These are phyloP conservation scores for Xylariomycetidae sp. DNA, from an alignment of 2,329 filamentous ascomycete species.

Conservation along the genomic window DNA sequence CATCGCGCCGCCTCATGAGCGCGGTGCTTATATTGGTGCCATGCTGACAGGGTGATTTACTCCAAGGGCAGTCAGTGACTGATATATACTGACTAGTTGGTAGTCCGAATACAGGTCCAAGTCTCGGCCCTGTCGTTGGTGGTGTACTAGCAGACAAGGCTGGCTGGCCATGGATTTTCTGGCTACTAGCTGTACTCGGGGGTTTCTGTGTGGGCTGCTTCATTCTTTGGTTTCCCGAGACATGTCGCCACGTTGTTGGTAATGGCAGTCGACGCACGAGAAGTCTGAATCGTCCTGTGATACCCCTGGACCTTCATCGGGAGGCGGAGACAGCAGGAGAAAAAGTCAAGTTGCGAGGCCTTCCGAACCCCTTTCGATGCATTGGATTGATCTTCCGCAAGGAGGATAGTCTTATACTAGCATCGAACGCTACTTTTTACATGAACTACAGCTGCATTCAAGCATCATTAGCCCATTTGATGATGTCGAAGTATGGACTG, in stretches of 20 bases:
- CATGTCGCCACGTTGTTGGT: conserved; percentile 2
- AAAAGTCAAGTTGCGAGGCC: not conserved
- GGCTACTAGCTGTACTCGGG: conserved; percentile 38
- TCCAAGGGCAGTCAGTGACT: too few species aligned
- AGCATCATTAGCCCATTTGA: not conserved
- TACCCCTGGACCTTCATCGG: not conserved
- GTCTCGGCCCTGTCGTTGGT: conserved; percentile 39
- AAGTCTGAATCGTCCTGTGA: not conserved
- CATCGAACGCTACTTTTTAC: conserved; percentile 1
- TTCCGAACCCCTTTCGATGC: conserved; percentile 1
- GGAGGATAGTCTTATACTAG: not conserved
- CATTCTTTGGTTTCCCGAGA: conserved; percentile 1
- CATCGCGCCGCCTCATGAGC: conserved; percentile 3
- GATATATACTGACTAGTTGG: not conserved
- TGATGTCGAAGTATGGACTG: not conserved
- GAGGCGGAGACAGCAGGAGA: not conserved
- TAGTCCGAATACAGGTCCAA: conserved; percentile 3
- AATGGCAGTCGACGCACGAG: not conserved
- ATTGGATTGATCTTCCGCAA: not conserved
- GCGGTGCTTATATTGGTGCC: conserved; percentile 8
- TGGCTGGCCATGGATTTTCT: conserved; percentile 43
- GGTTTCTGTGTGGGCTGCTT: conserved; percentile 21
- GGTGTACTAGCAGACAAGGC: conserved; percentile 39
- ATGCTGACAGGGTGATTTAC: conserved; percentile 5
- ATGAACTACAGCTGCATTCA: conserved; percentile 1